These are phyloP conservation scores for Peronosclerospora sorghi DNA, from an alignment of 352 stramenopile species.

Conservation along the genomic window DNA sequence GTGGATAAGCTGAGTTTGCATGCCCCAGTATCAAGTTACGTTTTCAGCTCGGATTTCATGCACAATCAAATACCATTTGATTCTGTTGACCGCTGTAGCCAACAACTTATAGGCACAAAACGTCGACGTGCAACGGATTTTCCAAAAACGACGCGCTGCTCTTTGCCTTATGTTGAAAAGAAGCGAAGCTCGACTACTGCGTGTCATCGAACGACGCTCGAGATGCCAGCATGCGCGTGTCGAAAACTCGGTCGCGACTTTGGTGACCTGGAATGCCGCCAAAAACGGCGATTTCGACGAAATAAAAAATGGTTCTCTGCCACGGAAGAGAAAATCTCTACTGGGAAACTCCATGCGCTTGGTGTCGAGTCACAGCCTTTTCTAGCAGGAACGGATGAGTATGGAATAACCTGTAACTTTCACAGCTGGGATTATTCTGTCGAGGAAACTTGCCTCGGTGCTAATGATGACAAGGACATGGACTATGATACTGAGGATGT, in stretches of 20 bases:
- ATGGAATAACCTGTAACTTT: constrained; percentile 15
- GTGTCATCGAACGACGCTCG: constrained; percentile 7
- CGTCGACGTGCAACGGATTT: constrained; percentile 16
- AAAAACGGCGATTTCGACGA: constrained; percentile 33
- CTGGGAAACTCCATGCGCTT: constrained; percentile 21
- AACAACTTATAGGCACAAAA: constrained; percentile 1
- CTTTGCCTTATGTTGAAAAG: constrained; percentile 17
- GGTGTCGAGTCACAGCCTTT: constrained; percentile 18
- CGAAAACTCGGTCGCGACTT: constrained; percentile 34
- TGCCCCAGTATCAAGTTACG: constrained; percentile 10
- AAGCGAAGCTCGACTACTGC: constrained; percentile 18
- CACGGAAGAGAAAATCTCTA: constrained; percentile 28
- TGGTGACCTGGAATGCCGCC: constrained; percentile 9
- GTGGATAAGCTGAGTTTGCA: constrained; percentile 18
- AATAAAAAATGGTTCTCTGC: constrained; percentile 39
- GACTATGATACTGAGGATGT: constrained; percentile 7
- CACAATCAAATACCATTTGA: constrained; percentile 5
- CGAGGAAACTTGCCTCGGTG: constrained; percentile 9
- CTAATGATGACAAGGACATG: constrained; percentile 16
- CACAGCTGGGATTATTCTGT: constrained; percentile 14
- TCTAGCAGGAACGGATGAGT: constrained; percentile 19
- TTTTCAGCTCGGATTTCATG: too few species aligned
- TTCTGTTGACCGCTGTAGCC: background rate
- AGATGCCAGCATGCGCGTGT: constrained; percentile 28
- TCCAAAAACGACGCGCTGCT: constrained; percentile 13